phyloP scores from a whole-genome alignment of 2,329 filamentous ascomycete genomes.

The Pseudocercospora crystallina region DNA sequence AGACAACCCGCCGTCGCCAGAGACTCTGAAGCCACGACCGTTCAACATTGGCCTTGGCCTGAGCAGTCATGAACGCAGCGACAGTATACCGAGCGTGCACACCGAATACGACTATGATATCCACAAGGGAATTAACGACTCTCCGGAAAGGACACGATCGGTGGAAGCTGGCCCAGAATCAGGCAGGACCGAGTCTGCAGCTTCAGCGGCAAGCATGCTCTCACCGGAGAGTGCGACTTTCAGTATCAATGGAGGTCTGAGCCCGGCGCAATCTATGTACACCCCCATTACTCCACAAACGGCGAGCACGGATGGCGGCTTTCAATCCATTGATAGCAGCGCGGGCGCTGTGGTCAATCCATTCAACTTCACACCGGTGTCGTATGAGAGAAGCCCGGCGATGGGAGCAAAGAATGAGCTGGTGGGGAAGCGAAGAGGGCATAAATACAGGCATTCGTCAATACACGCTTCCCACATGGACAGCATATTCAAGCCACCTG shows the following conservation, averaged over 20 bases:
- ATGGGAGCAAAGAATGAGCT: constrained; percentile 69
- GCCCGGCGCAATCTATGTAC: constrained; percentile 28
- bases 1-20: constrained; percentile 40
- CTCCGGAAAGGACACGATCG: constrained; percentile 16
- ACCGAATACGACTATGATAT: constrained; percentile 35
- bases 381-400: constrained; percentile 36
- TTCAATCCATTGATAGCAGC: constrained; percentile 26
- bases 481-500: constrained; percentile 86
- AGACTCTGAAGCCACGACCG: constrained; percentile 7
- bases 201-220: constrained; percentile 23
- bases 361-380: constrained; percentile 86
- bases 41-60: constrained; percentile 21
- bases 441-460: constrained; percentile 97
- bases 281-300: constrained; percentile 36
- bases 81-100: constrained; percentile 26
- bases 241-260: constrained; percentile 23
- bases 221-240: constrained; percentile 33
- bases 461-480: constrained; percentile 81
- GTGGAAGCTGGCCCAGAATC: constrained; percentile 10
- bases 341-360: constrained; percentile 57
- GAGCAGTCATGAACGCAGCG: constrained; percentile 27
- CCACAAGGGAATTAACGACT: constrained; percentile 29
- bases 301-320: constrained; percentile 31
- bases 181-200: constrained; percentile 20
- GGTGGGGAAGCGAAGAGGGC: constrained; percentile 85